phyloP scores from a whole-genome alignment of 352 stramenopile species.

The Elongisporangium anandrum region DNA sequence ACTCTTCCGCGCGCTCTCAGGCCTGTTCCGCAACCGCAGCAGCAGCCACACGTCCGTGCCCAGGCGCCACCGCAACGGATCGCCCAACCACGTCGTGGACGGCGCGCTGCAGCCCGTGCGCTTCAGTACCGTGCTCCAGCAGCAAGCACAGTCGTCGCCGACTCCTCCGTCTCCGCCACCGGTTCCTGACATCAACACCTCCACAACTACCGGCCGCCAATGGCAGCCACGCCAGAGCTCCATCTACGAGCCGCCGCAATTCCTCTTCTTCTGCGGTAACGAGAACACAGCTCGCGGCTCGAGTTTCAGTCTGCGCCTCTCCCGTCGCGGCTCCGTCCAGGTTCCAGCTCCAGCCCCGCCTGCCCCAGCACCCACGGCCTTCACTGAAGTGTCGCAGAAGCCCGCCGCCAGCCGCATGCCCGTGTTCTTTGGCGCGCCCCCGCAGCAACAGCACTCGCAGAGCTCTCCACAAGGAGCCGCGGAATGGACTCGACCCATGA shows the following conservation, averaged over 20 bases:
- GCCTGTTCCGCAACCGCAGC: constrained; percentile 3
- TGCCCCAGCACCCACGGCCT: not conserved
- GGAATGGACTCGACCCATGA: not conserved
- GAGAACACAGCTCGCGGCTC: constrained; percentile 31
- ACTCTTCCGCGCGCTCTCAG: not conserved
- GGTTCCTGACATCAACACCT: not conserved
- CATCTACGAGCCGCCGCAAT: constrained; percentile 45
- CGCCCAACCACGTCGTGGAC: not conserved
- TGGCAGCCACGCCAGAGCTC: constrained; percentile 23
- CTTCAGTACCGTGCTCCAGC: not conserved
- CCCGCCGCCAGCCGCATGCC: constrained; percentile 24
- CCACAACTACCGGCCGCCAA: not conserved
- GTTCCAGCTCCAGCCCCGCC: too few species aligned
- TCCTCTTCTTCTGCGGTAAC: constrained; percentile 77
- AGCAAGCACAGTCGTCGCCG: not conserved
- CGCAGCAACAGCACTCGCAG: not conserved
- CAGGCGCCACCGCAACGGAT: constrained; percentile 8
- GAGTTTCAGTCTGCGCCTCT: not conserved
- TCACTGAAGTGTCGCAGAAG: not conserved
- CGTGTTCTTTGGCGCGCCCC: constrained; percentile 49
- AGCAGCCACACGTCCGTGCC: constrained; percentile 10
- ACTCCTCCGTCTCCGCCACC: constrained; percentile 2
- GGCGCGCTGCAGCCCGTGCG: not conserved
- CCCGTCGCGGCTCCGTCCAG: not conserved
- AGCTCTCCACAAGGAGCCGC: not conserved